These are phyloP conservation scores for Silene latifolia DNA, from an alignment of 148 eudicot genomes.

Conservation along the genomic window DNA sequence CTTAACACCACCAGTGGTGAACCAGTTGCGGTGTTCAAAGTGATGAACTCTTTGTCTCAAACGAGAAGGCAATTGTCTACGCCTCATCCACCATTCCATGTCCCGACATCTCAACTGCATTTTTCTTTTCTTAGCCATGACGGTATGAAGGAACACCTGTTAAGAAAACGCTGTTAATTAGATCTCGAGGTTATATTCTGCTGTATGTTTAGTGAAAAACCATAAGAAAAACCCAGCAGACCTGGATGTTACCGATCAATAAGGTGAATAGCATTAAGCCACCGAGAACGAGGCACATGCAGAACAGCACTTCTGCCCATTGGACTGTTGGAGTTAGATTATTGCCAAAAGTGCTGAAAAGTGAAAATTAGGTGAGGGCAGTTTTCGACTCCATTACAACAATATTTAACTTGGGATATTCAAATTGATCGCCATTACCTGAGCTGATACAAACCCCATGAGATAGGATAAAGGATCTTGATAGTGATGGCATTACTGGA, in stretches of 20 bases:
- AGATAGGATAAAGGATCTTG: conserved; percentile 81
- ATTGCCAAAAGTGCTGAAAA: conserved; percentile 33
- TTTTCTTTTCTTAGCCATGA: conserved; percentile 63
- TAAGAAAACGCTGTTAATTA: neutral
- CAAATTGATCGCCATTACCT: conserved; percentile 43
- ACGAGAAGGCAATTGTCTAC: conserved; percentile 69
- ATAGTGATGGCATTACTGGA: neutral
- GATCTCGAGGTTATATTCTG: neutral
- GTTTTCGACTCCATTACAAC: too few relatives aligned
- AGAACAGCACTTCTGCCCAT: conserved; percentile 37
- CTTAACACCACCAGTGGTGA: conserved; percentile 65
- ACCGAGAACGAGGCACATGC: conserved; percentile 16
- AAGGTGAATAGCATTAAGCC: neutral
- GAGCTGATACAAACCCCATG: conserved; percentile 80
- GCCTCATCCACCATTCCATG: conserved; percentile 94
- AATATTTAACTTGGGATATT: too few relatives aligned
- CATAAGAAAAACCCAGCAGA: neutral
- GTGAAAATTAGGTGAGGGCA: too few relatives aligned
- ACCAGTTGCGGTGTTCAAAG: conserved; percentile 73
- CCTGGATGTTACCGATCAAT: conserved; percentile 45
- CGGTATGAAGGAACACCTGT: neutral
- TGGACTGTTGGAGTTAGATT: conserved; percentile 37
- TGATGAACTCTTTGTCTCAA: conserved; percentile 73
- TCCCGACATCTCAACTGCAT: conserved; percentile 78
- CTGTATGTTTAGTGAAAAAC: too few relatives aligned